Evolutionary conservation across 495 filamentous ascomycete species (phyloP).

Genomic region (Penicillium subrubescens): DNA sequence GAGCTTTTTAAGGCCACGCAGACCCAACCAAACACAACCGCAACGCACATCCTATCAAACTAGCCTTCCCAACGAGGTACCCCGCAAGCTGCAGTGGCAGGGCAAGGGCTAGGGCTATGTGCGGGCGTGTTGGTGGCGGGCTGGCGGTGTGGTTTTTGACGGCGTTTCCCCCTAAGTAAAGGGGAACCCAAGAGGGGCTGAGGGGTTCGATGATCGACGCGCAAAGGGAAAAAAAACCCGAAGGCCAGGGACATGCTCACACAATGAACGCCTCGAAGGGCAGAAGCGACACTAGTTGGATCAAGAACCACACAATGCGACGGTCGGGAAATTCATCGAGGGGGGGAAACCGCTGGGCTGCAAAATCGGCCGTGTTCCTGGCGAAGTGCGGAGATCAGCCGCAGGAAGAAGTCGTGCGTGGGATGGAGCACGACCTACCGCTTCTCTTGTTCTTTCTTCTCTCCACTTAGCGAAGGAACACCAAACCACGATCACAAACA

Average conservation of each 20-base stretch:
- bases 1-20: conserved; percentile 6
- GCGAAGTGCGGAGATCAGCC: conserved; percentile 36
- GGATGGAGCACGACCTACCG: conserved; percentile 32
- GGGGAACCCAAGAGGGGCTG: conserved; percentile 44
- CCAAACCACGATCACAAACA: conserved; percentile 4
- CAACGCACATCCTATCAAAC: not conserved
- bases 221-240: conserved; percentile 24
- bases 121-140: conserved; percentile 17
- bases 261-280: conserved; percentile 50
- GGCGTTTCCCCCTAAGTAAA: conserved; percentile 36
- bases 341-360: conserved; percentile 4
- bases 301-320: conserved; percentile 10
- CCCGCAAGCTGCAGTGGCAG: conserved; percentile 4
- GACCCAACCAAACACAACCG: not conserved
- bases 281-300: conserved; percentile 9
- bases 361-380: conserved; percentile 26
- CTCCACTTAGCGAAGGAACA: conserved; percentile 25
- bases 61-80: not conserved
- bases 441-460: conserved; percentile 6
- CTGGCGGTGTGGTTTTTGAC: conserved; percentile 41
- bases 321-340: conserved; percentile 20
- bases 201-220: conserved; percentile 42
- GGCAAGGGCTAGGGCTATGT: conserved; percentile 2
- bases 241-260: conserved; percentile 31
- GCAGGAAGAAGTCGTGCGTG: conserved; percentile 26